Conservation (phyloP, 495 filamentous ascomycete genomes). For the Staphylotrichum longicolle region DNA sequence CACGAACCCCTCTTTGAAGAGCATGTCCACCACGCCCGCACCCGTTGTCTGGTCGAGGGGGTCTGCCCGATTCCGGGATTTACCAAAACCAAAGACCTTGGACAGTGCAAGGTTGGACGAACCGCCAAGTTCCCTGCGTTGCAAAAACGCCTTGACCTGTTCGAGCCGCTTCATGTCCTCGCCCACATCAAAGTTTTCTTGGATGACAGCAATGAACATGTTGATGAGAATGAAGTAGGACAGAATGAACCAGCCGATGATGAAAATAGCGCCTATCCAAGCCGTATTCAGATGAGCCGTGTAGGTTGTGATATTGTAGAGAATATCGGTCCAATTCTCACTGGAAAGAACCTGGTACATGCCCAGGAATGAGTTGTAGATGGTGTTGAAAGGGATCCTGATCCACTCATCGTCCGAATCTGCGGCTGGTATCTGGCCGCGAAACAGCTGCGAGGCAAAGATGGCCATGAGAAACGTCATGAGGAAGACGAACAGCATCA, state of each 20-base stretch:
- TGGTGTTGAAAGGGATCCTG: constrained; percentile 76
- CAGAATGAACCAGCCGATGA: constrained; percentile 94
- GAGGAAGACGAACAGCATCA: constrained; percentile 94
- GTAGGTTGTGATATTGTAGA: constrained; percentile 77
- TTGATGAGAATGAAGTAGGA: constrained; percentile 95
- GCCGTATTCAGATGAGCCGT: constrained; percentile 61
- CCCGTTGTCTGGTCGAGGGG: constrained; percentile 85
- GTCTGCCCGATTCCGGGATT: constrained; percentile 64
- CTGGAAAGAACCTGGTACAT: constrained; percentile 99
- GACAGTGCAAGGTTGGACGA: constrained; percentile 77
- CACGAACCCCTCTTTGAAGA: constrained; percentile 92
- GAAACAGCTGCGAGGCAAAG: constrained; percentile 90
- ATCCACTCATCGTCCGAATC: constrained; percentile 57
- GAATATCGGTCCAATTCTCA: constrained; percentile 87
- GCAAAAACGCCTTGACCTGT: constrained; percentile 90
- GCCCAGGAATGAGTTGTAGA: constrained; percentile 92
- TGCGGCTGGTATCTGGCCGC: constrained; percentile 68
- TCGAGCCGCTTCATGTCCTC: constrained; percentile 97
- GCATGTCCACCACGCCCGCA: constrained; percentile 86
- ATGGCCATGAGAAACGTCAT: constrained; percentile 92
- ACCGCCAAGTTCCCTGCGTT: constrained; percentile 78
- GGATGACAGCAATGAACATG: constrained; percentile 99
- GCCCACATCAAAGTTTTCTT: constrained; percentile 99
- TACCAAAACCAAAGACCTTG: constrained; percentile 79
- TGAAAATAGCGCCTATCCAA: constrained; percentile 94